Evolutionary conservation across 2,329 filamentous ascomycete species (phyloP), one percentile per base, ranked within the genome.

Genomic region (Claviceps sorghi): DNA sequence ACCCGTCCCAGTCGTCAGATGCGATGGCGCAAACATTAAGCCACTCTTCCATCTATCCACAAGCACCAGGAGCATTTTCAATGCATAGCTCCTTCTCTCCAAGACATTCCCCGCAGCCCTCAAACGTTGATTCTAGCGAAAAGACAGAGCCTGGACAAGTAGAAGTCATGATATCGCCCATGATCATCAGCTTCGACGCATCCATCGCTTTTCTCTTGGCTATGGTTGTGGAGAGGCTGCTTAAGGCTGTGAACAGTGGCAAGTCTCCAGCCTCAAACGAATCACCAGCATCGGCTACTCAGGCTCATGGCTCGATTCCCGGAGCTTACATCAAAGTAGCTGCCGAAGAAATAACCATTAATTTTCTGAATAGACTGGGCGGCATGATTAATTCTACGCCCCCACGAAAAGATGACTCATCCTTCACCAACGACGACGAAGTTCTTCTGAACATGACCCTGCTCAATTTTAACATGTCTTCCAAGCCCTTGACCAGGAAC

Each of bases 51-150:
- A 55, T 69, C 11, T 70, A 70, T n/a, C 72, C 74, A 0, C 71
- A 80, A 58, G 62, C 82, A 3, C 80, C 80, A 1, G 82, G 80
- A 0, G 74, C 80, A 2, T 84, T 84, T 61, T 84, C 80, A 0
- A 66, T 78, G 2, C 26, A 44, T 38, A 19, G 19, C 48, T 51
- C 53, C 15, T 36, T 50, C 7, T 34, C 52, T n/a, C 13, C 53
- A 40, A 36, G 48, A 15, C 17, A 34, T 26, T 10, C 7, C 45
- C 30, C 44, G 19, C 44, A 47, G 29, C 17, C 48, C 3, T 13
- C 41, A 9, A 13, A 26, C 17, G n/a, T 43, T 6, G 52, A 51
- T 2, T 40, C 48, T 17, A 29, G n/a, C 41, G 51, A 51, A n/a
- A 10, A 22, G 4, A 30, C 26, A 15, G 17, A 21, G 19, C 26